These are phyloP conservation scores for Physcomitrium patens DNA, from an alignment of 225 moss, liverwort and hornwort genomes.

Conservation along the genomic window DNA sequence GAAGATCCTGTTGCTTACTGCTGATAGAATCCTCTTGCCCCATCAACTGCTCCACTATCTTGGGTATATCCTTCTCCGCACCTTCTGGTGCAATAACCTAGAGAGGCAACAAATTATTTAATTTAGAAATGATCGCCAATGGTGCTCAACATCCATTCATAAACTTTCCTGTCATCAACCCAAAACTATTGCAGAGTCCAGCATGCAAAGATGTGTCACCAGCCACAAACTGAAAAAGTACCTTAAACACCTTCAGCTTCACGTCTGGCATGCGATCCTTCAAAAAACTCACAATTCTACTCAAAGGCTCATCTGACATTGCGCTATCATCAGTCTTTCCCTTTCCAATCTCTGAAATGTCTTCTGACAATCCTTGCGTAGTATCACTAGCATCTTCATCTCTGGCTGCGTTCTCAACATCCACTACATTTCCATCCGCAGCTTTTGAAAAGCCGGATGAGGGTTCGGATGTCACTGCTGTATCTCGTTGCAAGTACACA, in stretches of 20 bases:
- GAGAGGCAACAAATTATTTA: conserved; percentile 12
- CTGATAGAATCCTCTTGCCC: conserved; percentile 72
- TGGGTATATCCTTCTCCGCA: conserved; percentile 80
- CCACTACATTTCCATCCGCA: conserved; percentile 59
- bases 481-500: conserved; percentile 94
- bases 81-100: conserved; percentile 97
- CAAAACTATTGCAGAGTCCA: not conserved
- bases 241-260: conserved; percentile 87
- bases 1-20: conserved; percentile 51
- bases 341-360: conserved; percentile 63
- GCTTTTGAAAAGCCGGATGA: conserved; percentile 63
- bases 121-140: conserved; percentile 18
- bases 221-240: conserved; percentile 19
- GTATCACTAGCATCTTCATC: conserved; percentile 55
- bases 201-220: not conserved
- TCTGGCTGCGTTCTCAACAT: conserved; percentile 58
- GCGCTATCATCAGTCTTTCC: conserved; percentile 72
- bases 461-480: conserved; percentile 66
- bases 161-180: too few relatives aligned
- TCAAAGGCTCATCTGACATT: conserved; percentile 87
- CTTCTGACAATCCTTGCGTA: conserved; percentile 50
- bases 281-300: conserved; percentile 93
- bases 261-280: conserved; percentile 99
- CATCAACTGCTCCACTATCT: conserved; percentile 90
- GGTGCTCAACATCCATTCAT: not conserved